Evolutionary conservation across 1,284 basidiomycete species (phyloP).

Genomic region (Austroboletus rostrupii): DNA sequence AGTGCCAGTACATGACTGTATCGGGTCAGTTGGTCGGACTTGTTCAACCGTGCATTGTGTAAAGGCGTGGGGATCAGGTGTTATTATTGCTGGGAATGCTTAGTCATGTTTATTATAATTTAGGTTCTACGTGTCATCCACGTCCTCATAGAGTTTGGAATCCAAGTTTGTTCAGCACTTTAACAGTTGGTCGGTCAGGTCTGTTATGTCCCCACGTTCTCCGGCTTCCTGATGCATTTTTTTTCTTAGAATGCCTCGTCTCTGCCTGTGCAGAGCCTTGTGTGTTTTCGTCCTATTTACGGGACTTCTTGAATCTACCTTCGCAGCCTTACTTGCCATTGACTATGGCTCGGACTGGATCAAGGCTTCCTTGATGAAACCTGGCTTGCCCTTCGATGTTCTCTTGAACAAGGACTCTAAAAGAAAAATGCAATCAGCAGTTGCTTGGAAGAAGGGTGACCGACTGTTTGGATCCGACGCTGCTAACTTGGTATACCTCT

Average conservation of each 20-base stretch:
- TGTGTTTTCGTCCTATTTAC: slow-evolving; percentile 24
- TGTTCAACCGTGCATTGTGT: too few relatives aligned
- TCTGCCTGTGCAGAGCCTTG: slow-evolving; percentile 29
- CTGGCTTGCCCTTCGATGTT: slow-evolving; percentile 94
- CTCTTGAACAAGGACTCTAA: slow-evolving; percentile 95
- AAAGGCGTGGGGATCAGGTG: too few relatives aligned
- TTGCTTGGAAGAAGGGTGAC: slow-evolving; percentile 86
- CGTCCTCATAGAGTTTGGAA: too few relatives aligned
- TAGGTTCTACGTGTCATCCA: too few relatives aligned
- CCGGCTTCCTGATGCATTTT: too few relatives aligned
- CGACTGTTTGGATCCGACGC: slow-evolving; percentile 88
- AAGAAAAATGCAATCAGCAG: slow-evolving; percentile 87
- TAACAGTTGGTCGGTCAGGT: too few relatives aligned
- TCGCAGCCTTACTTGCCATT: slow-evolving; percentile 75
- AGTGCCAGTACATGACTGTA: too few relatives aligned
- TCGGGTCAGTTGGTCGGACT: too few relatives aligned
- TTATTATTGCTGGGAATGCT: too few relatives aligned
- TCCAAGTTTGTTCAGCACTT: too few relatives aligned
- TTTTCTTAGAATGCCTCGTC: slow-evolving; percentile 13
- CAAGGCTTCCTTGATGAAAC: slow-evolving; percentile 95
- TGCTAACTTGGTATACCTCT: slow-evolving; percentile 71
- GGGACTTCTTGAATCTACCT: slow-evolving; percentile 24
- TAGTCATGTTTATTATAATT: too few relatives aligned
- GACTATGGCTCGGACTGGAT: slow-evolving; percentile 97
- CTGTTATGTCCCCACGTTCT: too few relatives aligned